Conservation (phyloP, 495 filamentous ascomycete species). For the Parmelia sp. region DNA sequence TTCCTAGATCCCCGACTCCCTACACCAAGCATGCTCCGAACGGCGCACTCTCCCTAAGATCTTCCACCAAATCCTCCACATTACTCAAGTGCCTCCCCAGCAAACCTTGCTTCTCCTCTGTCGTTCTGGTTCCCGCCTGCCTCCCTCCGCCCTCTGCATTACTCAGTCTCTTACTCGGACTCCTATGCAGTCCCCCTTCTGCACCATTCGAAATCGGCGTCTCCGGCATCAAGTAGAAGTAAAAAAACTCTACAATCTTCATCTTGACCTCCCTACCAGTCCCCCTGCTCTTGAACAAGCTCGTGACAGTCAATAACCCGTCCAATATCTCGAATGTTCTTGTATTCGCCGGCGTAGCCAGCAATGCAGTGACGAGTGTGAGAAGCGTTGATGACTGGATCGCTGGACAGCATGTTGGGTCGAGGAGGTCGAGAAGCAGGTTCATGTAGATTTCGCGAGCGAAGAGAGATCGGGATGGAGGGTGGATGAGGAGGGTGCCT, state of each 20-base stretch:
- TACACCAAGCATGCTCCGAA: conserved; percentile 21
- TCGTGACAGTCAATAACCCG: conserved; percentile 87
- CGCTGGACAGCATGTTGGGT: conserved; percentile 82
- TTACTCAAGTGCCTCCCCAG: conserved; percentile 78
- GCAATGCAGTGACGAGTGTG: conserved; percentile 79
- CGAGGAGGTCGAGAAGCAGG: conserved; percentile 87
- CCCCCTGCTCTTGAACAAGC: conserved; percentile 77
- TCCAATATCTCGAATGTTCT: conserved; percentile 91
- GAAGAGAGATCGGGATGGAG: conserved; percentile 84
- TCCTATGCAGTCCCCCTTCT: conserved; percentile 50
- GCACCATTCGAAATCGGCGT: conserved; percentile 43
- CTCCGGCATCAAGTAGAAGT: conserved; percentile 98
- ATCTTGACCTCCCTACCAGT: conserved; percentile 85
- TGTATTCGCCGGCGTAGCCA: conserved; percentile 76
- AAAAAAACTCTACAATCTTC: conserved; percentile 88
- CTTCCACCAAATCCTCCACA: conserved; percentile 86
- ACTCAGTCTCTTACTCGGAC: conserved; percentile 55
- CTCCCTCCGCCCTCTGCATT: conserved; percentile 34
- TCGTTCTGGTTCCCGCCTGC: conserved; percentile 54
- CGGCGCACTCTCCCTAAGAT: conserved; percentile 71
- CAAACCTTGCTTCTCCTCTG: conserved; percentile 80
- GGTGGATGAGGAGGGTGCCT: conserved; percentile 83
- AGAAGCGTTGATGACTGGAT: conserved; percentile 86
- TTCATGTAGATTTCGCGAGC: conserved; percentile 93
- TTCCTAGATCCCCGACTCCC: neutral